Base-by-base conservation (phyloP, 2,329 filamentous ascomycete genomes). In the Rhynchosporium graminicola region DNA sequence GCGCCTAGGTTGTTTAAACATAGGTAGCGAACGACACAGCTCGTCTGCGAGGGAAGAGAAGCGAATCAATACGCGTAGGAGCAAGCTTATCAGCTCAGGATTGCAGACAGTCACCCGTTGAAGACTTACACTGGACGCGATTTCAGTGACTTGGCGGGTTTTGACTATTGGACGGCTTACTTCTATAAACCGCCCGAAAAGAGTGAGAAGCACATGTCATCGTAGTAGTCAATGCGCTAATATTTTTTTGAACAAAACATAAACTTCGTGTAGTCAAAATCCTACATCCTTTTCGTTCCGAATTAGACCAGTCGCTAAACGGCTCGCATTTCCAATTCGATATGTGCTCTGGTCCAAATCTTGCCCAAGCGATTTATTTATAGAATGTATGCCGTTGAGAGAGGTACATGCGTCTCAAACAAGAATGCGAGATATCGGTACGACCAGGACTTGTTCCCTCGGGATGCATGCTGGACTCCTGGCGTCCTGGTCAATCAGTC, bases 391-490 rank as follows among this genome's bases (percentile, higher is more conserved):
- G 13, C 29, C 48, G 29, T 55, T 40, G 48, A 36, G 45, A 28
- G 46, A 36, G 26, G 38, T 46, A 20, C 9, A 5, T 36, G 33
- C 33, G 6, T 46, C 38, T 46, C 36, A 10, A 46, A 46, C 38
- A 38, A 40, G 48, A 40, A 29, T n/a, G 47, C 13, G 40, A 55
- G 33, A 46, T 47, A n/a, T 55, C 20, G 28, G 28, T 47, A 40
- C 20, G n/a, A 28, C 33, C 26, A 40, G 51, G 20, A 8, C n/a
- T 6, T 26, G 43, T 46, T n/a, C n/a, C 3, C 40, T 36, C 20
- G 28, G 13, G 28, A 45, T 36, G 33, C 33, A 36, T 36, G 33
- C 33, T 20, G 20, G 33, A 10, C 33, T 5, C 33, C 6, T 36
- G 6, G 33, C 33, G 33, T 36, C 33, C 33, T 36, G 6, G 33